Percentiles rank a stretch among this genome's conserved stretches.
Evolutionary conservation across 2,329 filamentous ascomycete genomes (phyloP).

Genomic region (Fusarium veterinarium): DNA sequence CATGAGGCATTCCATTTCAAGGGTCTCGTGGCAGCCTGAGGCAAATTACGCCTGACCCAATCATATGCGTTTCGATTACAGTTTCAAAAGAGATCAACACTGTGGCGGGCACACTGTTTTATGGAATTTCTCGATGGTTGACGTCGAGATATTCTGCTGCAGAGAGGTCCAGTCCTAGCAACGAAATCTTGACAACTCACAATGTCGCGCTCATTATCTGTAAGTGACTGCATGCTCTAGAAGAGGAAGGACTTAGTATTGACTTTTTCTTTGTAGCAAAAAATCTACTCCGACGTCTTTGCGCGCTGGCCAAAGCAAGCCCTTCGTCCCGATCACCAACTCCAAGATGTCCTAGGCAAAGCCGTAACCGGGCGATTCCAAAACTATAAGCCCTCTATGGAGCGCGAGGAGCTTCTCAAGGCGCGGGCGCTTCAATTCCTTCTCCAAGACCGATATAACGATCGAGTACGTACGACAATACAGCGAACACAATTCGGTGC

Average conservation of each 20-base stretch:
- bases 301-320: constrained; percentile 72
- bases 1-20: constrained; percentile 31
- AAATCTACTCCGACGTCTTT: constrained; percentile 53
- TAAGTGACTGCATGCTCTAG: constrained; percentile 23
- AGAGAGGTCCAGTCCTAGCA: constrained; percentile 7
- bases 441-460: constrained; percentile 68
- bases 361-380: constrained; percentile 52
- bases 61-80: constrained; percentile 23
- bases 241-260: not conserved
- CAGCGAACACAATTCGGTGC: not conserved
- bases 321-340: constrained; percentile 71
- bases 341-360: constrained; percentile 65
- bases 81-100: not conserved
- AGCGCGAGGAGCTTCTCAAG: constrained; percentile 65
- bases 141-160: constrained; percentile 37
- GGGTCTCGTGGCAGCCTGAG: constrained; percentile 37
- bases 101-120: constrained; percentile 28
- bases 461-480: constrained; percentile 57
- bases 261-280: constrained; percentile 42
- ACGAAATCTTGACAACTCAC: constrained; percentile 32
- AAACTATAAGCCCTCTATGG: constrained; percentile 49
- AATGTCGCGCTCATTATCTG: constrained; percentile 52
- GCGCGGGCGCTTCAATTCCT: constrained; percentile 70
- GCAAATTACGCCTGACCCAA: constrained; percentile 32
- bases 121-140: constrained; percentile 45